Evolutionary conservation across 192 early-diverging fungal genomes (phyloP), one percentile per base, ranked within the genome.

Genomic region (Gaertneriomyces semiglobifer): DNA sequence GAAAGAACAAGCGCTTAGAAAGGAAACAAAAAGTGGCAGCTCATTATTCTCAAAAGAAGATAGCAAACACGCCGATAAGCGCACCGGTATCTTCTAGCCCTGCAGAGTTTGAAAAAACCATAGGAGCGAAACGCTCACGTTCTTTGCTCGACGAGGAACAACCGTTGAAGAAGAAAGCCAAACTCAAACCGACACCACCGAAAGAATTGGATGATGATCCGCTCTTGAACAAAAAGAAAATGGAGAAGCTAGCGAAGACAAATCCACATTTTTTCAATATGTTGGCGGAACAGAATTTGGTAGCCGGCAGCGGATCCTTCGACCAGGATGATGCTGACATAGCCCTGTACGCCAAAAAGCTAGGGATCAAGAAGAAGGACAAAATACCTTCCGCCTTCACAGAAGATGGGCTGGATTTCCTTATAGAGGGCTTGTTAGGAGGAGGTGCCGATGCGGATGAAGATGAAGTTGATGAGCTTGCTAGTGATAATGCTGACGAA

Each of bases 241-340:
- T 73, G 39, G 63, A 62, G 16, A 54, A 64, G 14, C 46, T 77
- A 1, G 67, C 70, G 2, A 16, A 56, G 16, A 65, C 60, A 4
- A 77, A 77, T 51, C 75, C 75, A 12, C 16, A 50, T 8, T 65
- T 77, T 42, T 69, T 65, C 58, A 41, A 40, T 12, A 9, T 73
- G 39, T 62, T 76, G 42, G 46, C 20, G 4, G 59, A 73, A 7
- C 55, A 62, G 18, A 51, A 52, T 5, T 60, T 76, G 19, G 54
- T 76, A 1, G 11, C 6, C 10, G 63, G 18, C 18, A 61, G 39
- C 10, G 57, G 14, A 6, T 44, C 62, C 0, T 40, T 64, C 25
- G 75, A 45, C 25, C 58, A 77, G 25, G 77, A 79, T 51, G 74
- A 77, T 10, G 19, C 6, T 6, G 62, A 73, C 7, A 79, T 79